phyloP scores from a whole-genome alignment of 306 rosid genomes.

The Vigna radiata region DNA sequence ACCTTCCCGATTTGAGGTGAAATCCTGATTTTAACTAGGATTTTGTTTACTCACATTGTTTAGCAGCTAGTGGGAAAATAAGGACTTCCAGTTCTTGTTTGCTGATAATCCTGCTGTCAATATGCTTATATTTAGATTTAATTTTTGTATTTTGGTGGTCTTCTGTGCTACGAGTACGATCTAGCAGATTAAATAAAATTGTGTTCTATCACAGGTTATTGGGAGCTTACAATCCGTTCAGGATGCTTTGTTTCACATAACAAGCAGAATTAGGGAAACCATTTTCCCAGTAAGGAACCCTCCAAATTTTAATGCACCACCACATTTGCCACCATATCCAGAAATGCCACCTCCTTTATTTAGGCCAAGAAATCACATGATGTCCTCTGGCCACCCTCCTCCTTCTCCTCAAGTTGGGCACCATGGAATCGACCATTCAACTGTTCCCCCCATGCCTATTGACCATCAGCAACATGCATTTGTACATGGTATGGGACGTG shows the following conservation, averaged over 20 bases:
- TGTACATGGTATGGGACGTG: constrained; percentile 60
- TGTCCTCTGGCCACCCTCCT: constrained; percentile 70
- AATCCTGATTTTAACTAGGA: constrained; percentile 1
- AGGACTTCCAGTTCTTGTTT: not conserved
- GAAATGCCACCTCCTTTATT: constrained; percentile 77
- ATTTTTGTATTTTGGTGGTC: constrained; percentile 25
- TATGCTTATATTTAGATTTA: not conserved
- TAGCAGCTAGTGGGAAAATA: constrained; percentile 1
- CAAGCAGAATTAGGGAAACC: constrained; percentile 80
- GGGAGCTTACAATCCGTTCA: constrained; percentile 80
- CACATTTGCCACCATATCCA: constrained; percentile 62
- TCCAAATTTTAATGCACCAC: constrained; percentile 69
- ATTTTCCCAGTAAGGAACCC: constrained; percentile 67
- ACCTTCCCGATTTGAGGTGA: not conserved
- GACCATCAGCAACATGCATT: constrained; percentile 67
- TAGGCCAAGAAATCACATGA: constrained; percentile 71
- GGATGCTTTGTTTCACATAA: constrained; percentile 90
- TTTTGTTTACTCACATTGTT: not conserved
- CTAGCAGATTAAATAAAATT: constrained; percentile 24
- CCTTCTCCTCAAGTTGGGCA: constrained; percentile 68
- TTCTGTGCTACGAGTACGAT: not conserved
- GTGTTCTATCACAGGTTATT: constrained; percentile 61
- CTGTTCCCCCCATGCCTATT: constrained; percentile 57
- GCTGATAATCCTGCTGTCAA: constrained; percentile 6
- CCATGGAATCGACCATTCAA: constrained; percentile 69